These are phyloP conservation scores for Ramaria sp. DNA, from an alignment of 768 basidiomycete species.

Conservation along the genomic window DNA sequence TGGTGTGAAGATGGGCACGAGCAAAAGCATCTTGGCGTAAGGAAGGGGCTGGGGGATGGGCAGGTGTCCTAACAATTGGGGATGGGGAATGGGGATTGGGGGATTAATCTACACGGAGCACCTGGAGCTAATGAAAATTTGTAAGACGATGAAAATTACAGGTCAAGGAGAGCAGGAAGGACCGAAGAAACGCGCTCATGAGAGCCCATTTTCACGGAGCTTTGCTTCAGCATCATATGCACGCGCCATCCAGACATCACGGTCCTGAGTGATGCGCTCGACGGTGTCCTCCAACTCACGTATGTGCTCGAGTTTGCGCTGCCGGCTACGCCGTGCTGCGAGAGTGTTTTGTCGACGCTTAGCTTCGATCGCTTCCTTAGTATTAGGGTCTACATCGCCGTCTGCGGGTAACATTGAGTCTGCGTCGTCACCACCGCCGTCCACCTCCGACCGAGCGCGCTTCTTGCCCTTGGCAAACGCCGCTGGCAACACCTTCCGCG, in stretches of 20 bases:
- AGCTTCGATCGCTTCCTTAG: constrained; percentile 53
- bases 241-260: constrained; percentile 52
- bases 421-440: constrained; percentile 41
- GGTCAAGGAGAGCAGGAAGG: no score
- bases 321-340: constrained; percentile 71
- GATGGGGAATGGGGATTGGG: neutral
- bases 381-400: constrained; percentile 31
- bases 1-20: neutral
- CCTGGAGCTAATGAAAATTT: no score
- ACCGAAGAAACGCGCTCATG: no score
- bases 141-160: no score
- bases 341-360: constrained; percentile 81
- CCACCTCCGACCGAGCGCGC: constrained; percentile 39
- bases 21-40: no score
- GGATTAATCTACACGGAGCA: neutral
- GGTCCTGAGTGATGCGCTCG: constrained; percentile 42
- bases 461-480: constrained; percentile 46
- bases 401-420: no score
- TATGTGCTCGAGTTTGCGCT: constrained; percentile 63
- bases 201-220: constrained; percentile 20
- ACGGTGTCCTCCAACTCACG: constrained; percentile 50
- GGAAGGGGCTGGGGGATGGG: neutral
- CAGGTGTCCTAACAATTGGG: neutral
- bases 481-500: constrained; percentile 68
- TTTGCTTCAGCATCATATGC: constrained; percentile 39